Base-by-base conservation (phyloP, 441 rosid genomes). In the Arabidopsis lyrata region DNA sequence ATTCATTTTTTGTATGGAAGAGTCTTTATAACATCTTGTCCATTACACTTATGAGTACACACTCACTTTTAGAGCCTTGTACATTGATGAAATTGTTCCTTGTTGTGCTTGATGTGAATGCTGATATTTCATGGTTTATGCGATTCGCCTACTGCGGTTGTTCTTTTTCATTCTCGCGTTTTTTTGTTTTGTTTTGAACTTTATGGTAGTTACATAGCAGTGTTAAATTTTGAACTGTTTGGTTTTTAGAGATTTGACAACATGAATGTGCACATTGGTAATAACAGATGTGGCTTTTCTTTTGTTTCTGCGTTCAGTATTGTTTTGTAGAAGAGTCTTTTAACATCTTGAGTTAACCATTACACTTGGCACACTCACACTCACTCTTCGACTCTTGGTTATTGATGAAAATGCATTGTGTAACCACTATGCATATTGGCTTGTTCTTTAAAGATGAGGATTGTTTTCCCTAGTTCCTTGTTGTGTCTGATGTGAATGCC, bases 31-130 rank as follows among this genome's bases (percentile, higher is more conserved):
- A 18, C 12, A 18, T 18, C 6, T 18, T 48, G 11, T 18, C 27
- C 53, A 48, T 48, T 48, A 48, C 27, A 48, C 13, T 45, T n/a
- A 18, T 2, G 2, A 22, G 14, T 38, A 38, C 14, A 11, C 14
- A 39, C 42, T 39, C 42, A 38, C 5, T 38, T 13, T 41, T 41
- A 48, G 13, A 48, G 53, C 13, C 29, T 49, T 49, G 29, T 20
- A 5, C 53, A 9, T 16, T 47, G 52, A 2, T 24, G 27, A 24
- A 2, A 24, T 24, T 24, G 11, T 70, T 70, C 27, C 14, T 49
- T 58, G 6, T 10, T 24, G 35, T 70, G 66, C 36, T 59, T 52
- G 9, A 44, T 32, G 18, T 42, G 48, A 35, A 44, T 71, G 42
- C 39, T 34, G 13, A 29, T 6, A 34, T 22, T 11, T 10, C 35